These are phyloP conservation scores for Scutellaria baicalensis DNA, from an alignment of 257 asterid species.

Conservation along the genomic window DNA sequence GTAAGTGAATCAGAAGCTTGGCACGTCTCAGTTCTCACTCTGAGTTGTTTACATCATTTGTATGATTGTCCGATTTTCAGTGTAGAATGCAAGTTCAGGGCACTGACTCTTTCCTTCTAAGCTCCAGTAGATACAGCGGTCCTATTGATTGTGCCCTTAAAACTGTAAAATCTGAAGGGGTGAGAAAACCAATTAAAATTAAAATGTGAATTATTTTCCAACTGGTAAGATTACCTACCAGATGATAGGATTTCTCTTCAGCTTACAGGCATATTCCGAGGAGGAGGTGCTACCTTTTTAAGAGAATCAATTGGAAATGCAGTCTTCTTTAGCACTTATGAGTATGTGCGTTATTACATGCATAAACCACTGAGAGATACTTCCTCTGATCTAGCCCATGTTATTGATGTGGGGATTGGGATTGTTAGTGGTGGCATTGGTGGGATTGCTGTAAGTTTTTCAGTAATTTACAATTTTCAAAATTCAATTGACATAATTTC, in stretches of 20 bases:
- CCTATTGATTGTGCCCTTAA: conserved; percentile 81
- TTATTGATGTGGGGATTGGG: conserved; percentile 74
- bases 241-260: conserved; percentile 38
- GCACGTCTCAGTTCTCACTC: neutral
- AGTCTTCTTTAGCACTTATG: conserved; percentile 78
- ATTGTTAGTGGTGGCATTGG: conserved; percentile 83
- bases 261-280: conserved; percentile 79
- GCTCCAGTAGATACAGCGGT: conserved; percentile 50
- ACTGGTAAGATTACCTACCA: conserved; percentile 42
- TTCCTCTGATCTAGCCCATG: conserved; percentile 40
- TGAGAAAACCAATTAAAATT: conserved; percentile 28
- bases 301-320: conserved; percentile 85
- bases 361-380: conserved; percentile 48
- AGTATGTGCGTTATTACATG: conserved; percentile 71
- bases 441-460: conserved; percentile 68
- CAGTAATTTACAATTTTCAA: neutral
- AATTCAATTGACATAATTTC: conserved; percentile 2
- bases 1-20: conserved; percentile 34
- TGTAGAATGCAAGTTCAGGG: conserved; percentile 99
- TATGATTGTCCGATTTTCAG: conserved; percentile 63
- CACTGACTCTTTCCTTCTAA: conserved; percentile 42
- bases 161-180: conserved; percentile 78
- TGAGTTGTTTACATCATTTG: conserved; percentile 16
- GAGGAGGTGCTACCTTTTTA: conserved; percentile 67
- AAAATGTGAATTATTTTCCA: conserved; percentile 5